Evolutionary conservation across 2,329 filamentous ascomycete genomes (phyloP).

Genomic region (Fusarium sp.): DNA sequence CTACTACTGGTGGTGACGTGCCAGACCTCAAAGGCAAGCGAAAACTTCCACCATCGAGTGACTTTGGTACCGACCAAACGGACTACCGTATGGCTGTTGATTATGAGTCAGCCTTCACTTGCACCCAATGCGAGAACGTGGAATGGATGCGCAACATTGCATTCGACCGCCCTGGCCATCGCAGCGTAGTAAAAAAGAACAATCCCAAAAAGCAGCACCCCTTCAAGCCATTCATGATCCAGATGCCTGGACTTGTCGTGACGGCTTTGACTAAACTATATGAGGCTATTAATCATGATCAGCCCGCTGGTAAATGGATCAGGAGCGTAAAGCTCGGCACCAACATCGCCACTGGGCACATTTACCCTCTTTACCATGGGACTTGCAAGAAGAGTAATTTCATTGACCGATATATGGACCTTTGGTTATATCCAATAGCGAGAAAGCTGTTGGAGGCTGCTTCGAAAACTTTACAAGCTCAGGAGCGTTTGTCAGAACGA

Average conservation of each 20-base stretch:
- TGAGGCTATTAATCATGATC: conserved; percentile 49
- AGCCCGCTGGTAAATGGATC: conserved; percentile 52
- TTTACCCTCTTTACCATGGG: conserved; percentile 36
- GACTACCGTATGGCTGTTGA: conserved; percentile 58
- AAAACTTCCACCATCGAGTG: neutral
- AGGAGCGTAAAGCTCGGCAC: conserved; percentile 53
- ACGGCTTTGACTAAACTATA: conserved; percentile 51
- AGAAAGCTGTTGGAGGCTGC: conserved; percentile 25
- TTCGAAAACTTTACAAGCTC: conserved; percentile 13
- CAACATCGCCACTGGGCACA: conserved; percentile 52
- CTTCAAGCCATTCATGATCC: conserved; percentile 52
- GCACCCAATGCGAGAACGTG: conserved; percentile 13
- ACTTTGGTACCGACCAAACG: neutral
- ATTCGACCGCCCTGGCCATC: conserved; percentile 20
- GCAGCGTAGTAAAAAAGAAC: conserved; percentile 43
- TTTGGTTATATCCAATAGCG: conserved; percentile 36
- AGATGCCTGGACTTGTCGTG: conserved; percentile 53
- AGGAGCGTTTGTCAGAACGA: conserved; percentile 14
- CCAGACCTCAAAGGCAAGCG: neutral
- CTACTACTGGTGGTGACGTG: conserved; percentile 23
- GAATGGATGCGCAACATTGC: conserved; percentile 4
- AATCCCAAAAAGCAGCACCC: conserved; percentile 44
- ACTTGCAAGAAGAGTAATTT: conserved; percentile 35
- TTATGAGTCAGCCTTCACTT: conserved; percentile 56
- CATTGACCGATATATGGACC: conserved; percentile 30